These are phyloP conservation scores for Colletotrichum phormii DNA, from an alignment of 2,329 filamentous ascomycete species.

Conservation along the genomic window DNA sequence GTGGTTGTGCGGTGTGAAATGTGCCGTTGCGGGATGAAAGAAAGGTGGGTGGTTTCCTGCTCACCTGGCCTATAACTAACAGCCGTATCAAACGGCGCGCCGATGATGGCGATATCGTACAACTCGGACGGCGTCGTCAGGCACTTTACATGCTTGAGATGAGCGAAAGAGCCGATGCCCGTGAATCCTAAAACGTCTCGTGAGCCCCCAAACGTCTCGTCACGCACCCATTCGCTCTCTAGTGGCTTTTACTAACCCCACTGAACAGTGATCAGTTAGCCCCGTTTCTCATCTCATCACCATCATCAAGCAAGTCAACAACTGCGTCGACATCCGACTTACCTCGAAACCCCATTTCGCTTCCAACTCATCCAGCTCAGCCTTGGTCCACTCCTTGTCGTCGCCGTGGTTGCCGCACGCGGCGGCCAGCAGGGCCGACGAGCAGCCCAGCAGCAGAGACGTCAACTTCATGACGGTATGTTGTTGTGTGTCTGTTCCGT, in stretches of 20 bases:
- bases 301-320: no score
- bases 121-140: slow-evolving; percentile 71
- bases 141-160: slow-evolving; percentile 76
- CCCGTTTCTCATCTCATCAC: neutral
- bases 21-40: neutral
- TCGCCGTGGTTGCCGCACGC: slow-evolving; percentile 48
- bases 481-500: neutral
- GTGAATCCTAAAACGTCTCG: slow-evolving; percentile 62
- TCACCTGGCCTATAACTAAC: slow-evolving; percentile 76
- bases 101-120: slow-evolving; percentile 79
- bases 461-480: slow-evolving; percentile 27
- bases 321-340: slow-evolving; percentile 18
- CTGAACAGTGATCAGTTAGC: slow-evolving; percentile 14
- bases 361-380: slow-evolving; percentile 64
- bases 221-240: neutral
- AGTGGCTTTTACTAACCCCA: slow-evolving; percentile 31
- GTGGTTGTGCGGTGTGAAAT: neutral
- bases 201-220: slow-evolving; percentile 53
- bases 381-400: slow-evolving; percentile 59
- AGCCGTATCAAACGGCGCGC: slow-evolving; percentile 80
- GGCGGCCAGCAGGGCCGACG: slow-evolving; percentile 41
- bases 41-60: slow-evolving; percentile 33
- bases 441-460: slow-evolving; percentile 33
- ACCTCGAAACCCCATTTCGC: slow-evolving; percentile 70
- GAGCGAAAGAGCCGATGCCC: slow-evolving; percentile 81